A percentile compares a stretch with the other conserved stretches of the same genome.
Evolutionary conservation across 345 rosid species (phyloP).

Genomic region (Boechera retrofracta): DNA sequence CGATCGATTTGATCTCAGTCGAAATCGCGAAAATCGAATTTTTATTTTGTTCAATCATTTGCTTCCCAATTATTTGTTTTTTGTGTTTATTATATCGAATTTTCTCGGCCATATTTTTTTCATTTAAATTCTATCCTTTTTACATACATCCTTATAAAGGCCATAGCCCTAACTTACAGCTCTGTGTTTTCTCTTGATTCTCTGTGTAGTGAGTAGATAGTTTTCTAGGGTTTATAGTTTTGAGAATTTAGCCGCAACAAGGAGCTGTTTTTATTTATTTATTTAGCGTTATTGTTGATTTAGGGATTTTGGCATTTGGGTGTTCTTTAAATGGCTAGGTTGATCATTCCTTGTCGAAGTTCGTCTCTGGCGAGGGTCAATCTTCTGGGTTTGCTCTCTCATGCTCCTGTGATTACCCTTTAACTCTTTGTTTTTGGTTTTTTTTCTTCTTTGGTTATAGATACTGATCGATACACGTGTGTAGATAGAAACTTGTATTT

Average conservation of each 20-base stretch:
- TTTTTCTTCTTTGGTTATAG: neutral
- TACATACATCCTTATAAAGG: constrained; percentile 16
- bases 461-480: neutral
- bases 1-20: constrained; percentile 16
- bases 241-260: neutral
- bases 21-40: constrained; percentile 20
- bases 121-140: constrained; percentile 35
- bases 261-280: neutral
- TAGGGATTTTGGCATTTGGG: constrained; percentile 4
- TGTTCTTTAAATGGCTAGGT: constrained; percentile 62
- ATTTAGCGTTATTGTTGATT: neutral
- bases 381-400: constrained; percentile 79
- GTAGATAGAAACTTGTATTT: neutral
- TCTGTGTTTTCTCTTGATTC: constrained; percentile 21
- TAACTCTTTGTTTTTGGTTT: constrained; percentile 12
- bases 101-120: constrained; percentile 36
- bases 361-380: constrained; percentile 68
- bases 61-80: neutral
- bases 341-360: constrained; percentile 81
- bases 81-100: constrained; percentile 17
- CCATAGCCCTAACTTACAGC: constrained; percentile 35
- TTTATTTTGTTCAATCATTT: neutral
- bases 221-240: constrained; percentile 36
- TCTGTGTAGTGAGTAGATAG: neutral
- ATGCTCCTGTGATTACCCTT: constrained; percentile 77